These are phyloP conservation scores for Aspergillus persii DNA, from an alignment of 2,329 filamentous ascomycete genomes.

Conservation along the genomic window DNA sequence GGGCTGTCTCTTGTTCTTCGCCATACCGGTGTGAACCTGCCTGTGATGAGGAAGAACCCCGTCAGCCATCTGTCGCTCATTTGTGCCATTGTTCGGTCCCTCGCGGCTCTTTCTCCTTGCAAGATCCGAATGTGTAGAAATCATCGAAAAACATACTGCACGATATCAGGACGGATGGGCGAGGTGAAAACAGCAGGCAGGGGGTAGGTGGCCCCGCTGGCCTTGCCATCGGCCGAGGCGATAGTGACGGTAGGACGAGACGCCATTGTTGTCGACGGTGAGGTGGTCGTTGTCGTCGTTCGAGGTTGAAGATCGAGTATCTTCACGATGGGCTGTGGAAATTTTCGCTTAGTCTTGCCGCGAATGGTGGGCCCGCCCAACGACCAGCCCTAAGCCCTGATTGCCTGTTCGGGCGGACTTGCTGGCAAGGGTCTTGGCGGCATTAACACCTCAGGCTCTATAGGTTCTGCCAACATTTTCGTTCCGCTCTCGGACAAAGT, in stretches of 20 bases:
- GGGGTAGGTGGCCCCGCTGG: conserved; percentile 83
- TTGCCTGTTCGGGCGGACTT: conserved; percentile 14
- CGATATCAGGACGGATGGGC: conserved; percentile 98
- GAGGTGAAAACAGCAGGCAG: conserved; percentile 95
- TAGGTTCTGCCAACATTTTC: neutral
- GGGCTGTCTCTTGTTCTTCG: conserved; percentile 99
- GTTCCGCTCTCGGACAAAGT: too few species aligned
- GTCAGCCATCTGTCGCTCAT: conserved; percentile 33
- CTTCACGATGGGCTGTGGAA: conserved; percentile 36
- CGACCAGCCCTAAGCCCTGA: conserved; percentile 39
- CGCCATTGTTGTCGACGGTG: conserved; percentile 66
- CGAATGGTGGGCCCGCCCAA: conserved; percentile 22
- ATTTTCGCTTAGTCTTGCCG: conserved; percentile 44
- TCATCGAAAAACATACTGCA: conserved; percentile 66
- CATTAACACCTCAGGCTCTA: neutral
- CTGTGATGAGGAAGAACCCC: conserved; percentile 37
- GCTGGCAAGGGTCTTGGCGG: neutral
- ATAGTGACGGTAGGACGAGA: conserved; percentile 97
- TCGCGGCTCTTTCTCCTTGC: neutral
- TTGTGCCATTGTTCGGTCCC: conserved; percentile 8
- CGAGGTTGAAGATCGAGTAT: conserved; percentile 38
- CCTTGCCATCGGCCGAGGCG: conserved; percentile 91
- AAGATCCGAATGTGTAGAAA: neutral
- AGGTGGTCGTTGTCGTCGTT: conserved; percentile 40
- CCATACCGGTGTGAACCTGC: conserved; percentile 93